A percentile compares a stretch with the other conserved stretches of the same genome.
Evolutionary conservation across 257 asterid genomes (phyloP).

Genomic region (Galeopsis tetrahit): DNA sequence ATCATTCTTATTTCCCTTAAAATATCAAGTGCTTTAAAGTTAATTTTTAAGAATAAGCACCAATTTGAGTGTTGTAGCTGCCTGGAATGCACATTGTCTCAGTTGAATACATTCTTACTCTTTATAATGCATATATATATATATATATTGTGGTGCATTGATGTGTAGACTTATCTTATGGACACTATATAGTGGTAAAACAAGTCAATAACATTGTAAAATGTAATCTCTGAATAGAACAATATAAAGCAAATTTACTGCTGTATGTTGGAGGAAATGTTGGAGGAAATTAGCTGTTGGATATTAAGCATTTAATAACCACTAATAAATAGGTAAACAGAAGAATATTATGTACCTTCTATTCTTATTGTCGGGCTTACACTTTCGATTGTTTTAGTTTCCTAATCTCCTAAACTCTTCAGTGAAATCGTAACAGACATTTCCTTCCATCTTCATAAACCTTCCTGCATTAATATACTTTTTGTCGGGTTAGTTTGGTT

Average conservation of each 20-base stretch:
- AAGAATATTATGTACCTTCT: neutral
- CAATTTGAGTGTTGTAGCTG: neutral
- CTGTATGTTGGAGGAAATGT: neutral
- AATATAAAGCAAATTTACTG: neutral
- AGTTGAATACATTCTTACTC: neutral
- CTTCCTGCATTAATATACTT: neutral
- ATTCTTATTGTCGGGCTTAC: neutral
- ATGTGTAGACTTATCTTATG: neutral
- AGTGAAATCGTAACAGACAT: neutral
- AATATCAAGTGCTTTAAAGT: neutral
- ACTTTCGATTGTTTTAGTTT: neutral
- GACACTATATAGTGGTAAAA: neutral
- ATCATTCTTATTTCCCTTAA: neutral
- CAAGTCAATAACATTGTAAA: neutral
- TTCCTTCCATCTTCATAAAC: slow-evolving; percentile 7
- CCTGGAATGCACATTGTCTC: neutral
- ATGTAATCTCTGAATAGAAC: neutral
- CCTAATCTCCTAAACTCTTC: neutral
- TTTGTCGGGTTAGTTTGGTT: no score
- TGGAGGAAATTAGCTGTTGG: neutral
- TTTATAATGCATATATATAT: no score
- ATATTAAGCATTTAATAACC: neutral
- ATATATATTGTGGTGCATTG: neutral
- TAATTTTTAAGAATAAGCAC: slow-evolving; percentile 8
- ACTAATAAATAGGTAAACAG: neutral